Conservation (phyloP, 306 rosid genomes). For the Sphenostylis stenocarpa region DNA sequence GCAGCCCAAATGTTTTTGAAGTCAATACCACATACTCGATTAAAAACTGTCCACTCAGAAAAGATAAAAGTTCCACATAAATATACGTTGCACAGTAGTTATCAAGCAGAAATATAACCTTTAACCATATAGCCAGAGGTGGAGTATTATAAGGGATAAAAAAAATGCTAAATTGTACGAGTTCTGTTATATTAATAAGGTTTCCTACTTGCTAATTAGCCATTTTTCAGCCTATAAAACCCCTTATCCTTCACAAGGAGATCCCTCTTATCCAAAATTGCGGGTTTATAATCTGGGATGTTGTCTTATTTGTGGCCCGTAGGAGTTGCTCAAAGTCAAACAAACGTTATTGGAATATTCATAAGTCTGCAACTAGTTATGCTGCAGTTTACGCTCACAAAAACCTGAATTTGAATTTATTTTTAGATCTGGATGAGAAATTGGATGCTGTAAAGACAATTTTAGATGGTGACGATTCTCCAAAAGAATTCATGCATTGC, state of each 20-base stretch:
- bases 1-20: slow-evolving; percentile 28
- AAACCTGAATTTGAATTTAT: neutral
- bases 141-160: no score
- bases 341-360: neutral
- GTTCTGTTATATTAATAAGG: no score
- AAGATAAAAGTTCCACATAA: neutral
- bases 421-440: slow-evolving; percentile 47
- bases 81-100: neutral
- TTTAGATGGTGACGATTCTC: slow-evolving; percentile 33
- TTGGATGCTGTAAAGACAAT: slow-evolving; percentile 35
- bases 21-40: slow-evolving; percentile 18
- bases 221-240: slow-evolving; percentile 1
- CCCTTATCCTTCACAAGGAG: neutral
- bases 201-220: neutral
- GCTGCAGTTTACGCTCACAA: slow-evolving; percentile 30
- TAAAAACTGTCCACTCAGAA: neutral
- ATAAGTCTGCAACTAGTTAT: slow-evolving; percentile 6
- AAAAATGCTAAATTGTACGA: no score
- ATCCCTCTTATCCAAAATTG: neutral
- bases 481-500: slow-evolving; percentile 23
- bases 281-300: neutral
- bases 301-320: neutral
- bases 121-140: no score
- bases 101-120: neutral
- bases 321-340: slow-evolving; percentile 11